A percentile compares a stretch with the other conserved stretches of the same genome.
These are phyloP conservation scores for Trypanosoma cruzi DNA, from an alignment of 208 protist genomes.

Conservation along the genomic window DNA sequence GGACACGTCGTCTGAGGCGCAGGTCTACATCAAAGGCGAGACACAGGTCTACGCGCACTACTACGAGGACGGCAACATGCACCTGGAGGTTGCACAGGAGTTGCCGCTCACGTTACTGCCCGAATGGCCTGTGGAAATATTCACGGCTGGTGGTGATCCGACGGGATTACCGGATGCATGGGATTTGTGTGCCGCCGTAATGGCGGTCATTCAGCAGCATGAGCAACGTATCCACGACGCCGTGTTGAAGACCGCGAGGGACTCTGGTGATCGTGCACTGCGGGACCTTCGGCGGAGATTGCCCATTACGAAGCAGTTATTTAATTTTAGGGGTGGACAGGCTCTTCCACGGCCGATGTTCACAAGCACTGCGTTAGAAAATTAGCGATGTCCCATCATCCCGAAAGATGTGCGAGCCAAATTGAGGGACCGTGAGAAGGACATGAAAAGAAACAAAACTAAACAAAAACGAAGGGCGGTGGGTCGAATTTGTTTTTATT, in stretches of 20 bases:
- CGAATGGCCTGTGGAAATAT: conserved; percentile 11
- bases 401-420: not conserved
- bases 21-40: conserved; percentile 14
- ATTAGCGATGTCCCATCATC: not conserved
- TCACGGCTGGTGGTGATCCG: not conserved
- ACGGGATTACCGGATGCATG: not conserved
- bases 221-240: conserved; percentile 15
- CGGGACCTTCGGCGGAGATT: conserved; percentile 14
- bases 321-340: conserved; percentile 12
- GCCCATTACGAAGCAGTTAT: conserved; percentile 22
- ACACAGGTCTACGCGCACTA: conserved; percentile 26
- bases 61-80: conserved; percentile 26
- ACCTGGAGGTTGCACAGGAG: conserved; percentile 12
- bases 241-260: not conserved
- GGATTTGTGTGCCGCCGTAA: conserved; percentile 4
- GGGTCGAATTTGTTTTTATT: not conserved
- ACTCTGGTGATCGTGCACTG: conserved; percentile 12
- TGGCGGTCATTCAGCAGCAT: conserved; percentile 15
- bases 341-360: not conserved
- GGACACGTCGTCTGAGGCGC: not conserved
- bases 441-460: not conserved
- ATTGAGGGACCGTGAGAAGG: not conserved
- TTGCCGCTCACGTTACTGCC: conserved; percentile 2
- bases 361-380: not conserved
- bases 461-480: not conserved